A percentile compares a stretch with the other conserved stretches of the same genome.
These are phyloP conservation scores for Aspergillus vadensis DNA, from an alignment of 2,329 filamentous ascomycete species.

Conservation along the genomic window DNA sequence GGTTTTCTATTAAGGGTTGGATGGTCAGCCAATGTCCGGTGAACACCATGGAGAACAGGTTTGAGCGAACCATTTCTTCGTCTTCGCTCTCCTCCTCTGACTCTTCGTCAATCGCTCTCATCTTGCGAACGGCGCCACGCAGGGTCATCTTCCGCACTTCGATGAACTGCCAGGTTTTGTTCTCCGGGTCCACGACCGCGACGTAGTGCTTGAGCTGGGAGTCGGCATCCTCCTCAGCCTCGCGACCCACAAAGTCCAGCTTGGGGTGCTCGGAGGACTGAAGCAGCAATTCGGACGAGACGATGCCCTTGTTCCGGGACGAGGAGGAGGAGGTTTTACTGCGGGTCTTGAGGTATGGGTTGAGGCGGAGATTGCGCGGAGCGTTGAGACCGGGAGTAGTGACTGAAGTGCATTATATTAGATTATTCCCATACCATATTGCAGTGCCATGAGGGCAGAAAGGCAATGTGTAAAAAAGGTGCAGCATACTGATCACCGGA, in stretches of 20 bases:
- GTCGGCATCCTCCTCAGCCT: constrained; percentile 53
- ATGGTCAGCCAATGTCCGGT: neutral
- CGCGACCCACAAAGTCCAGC: constrained; percentile 60
- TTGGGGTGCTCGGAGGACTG: constrained; percentile 63
- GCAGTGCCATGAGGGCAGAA: neutral
- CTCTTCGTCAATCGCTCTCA: constrained; percentile 29
- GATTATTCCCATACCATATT: neutral
- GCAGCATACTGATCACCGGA: constrained; percentile 52
- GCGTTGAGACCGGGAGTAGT: constrained; percentile 38
- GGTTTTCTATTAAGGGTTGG: constrained; percentile 30
- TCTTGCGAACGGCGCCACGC: constrained; percentile 49
- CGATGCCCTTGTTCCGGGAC: constrained; percentile 39
- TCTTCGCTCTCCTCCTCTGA: constrained; percentile 32
- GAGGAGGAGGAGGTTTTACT: constrained; percentile 36
- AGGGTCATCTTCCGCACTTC: constrained; percentile 58
- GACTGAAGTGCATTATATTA: constrained; percentile 22
- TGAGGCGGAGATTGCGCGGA: constrained; percentile 34
- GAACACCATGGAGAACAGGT: neutral
- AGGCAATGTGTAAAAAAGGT: neutral
- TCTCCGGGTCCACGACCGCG: constrained; percentile 60
- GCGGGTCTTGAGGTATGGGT: constrained; percentile 54
- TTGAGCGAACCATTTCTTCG: constrained; percentile 31
- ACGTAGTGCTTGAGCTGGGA: constrained; percentile 61
- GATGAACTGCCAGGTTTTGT: constrained; percentile 56
- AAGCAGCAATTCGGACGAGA: constrained; percentile 56